Conservation (phyloP, 2,329 filamentous ascomycete genomes). For the Trichoderma arundinaceum region DNA sequence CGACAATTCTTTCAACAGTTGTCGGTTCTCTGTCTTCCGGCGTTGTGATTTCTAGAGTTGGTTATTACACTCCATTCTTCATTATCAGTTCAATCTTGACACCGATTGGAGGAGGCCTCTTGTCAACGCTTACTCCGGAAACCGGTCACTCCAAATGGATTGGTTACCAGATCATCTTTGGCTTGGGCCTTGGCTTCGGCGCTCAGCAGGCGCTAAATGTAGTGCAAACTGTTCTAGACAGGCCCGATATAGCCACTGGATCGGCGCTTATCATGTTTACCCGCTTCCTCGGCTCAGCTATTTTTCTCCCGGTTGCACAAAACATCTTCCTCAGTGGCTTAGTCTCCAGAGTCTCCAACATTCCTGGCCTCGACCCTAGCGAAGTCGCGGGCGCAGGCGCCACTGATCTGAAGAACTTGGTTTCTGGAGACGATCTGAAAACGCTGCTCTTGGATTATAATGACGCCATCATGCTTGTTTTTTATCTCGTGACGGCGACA, state of each 20-base stretch:
- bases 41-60: conserved; percentile 40
- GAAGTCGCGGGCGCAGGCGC: neutral
- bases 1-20: conserved; percentile 41
- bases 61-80: conserved; percentile 52
- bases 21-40: conserved; percentile 40
- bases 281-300: conserved; percentile 50
- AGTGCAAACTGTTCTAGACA: conserved; percentile 51
- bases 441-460: neutral
- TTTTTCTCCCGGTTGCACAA: conserved; percentile 51
- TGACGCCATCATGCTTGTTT: neutral
- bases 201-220: conserved; percentile 54
- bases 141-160: conserved; percentile 38
- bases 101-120: conserved; percentile 48
- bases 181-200: conserved; percentile 50
- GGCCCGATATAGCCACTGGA: conserved; percentile 53
- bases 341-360: neutral
- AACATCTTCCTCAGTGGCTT: conserved; percentile 7
- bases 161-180: conserved; percentile 48
- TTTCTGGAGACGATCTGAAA: neutral
- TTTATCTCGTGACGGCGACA: neutral
- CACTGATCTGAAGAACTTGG: conserved; percentile 6
- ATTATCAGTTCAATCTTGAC: conserved; percentile 43
- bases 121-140: conserved; percentile 46
- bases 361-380: neutral
- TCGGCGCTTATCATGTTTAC: conserved; percentile 55